Evolutionary conservation across 148 eudicot genomes (phyloP), one percentile per base, ranked within the genome.

Genomic region (Bassia scoparia): DNA sequence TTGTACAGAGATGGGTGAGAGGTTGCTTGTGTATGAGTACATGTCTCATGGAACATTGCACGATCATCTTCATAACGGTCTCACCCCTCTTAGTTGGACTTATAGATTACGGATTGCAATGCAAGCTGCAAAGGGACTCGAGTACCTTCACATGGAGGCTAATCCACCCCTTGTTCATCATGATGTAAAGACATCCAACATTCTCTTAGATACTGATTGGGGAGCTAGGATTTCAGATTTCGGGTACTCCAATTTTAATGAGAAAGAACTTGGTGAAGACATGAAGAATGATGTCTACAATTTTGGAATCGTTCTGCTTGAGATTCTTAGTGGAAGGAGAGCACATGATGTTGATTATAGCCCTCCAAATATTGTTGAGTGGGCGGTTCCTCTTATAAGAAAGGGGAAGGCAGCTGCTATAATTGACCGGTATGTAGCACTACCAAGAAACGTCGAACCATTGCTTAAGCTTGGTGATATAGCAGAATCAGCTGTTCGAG

Each of bases 1-100:
- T 46, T 95, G 98, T 24, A 84, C 89, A 3, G 98, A 95, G 71
- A 95, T 95, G 98, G 98, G 98, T 10, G 98, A 95, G 80, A 84
- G 97, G 70, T 75, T 95, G 48, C 85, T 95, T 5, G 98, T 95
- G n/a, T 95, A 95, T 29, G 98, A 95, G 83, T 86, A 85, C 74
- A 95, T 95, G 96, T 80, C 97, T 0, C 96, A 89, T 54, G 98
- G 98, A 23, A 88, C 97, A 4, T 88, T 95, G 38, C 89, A 91
- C 15, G 98, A 95, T 67, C 98, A 95, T 79, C 89, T 91, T 41
- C 98, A 95, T 48, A 91, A 91, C 13, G 97, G 96, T 11, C 88
- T 95, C 15, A 88, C 98, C 24, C 89, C 97, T 29, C 81, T 89
- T 27, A 87, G 79, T 67, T 95, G 98, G 98, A 79, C 75, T 62